Evolutionary conservation across 768 basidiomycete genomes (phyloP).

Genomic region (Tulasnella sp.): DNA sequence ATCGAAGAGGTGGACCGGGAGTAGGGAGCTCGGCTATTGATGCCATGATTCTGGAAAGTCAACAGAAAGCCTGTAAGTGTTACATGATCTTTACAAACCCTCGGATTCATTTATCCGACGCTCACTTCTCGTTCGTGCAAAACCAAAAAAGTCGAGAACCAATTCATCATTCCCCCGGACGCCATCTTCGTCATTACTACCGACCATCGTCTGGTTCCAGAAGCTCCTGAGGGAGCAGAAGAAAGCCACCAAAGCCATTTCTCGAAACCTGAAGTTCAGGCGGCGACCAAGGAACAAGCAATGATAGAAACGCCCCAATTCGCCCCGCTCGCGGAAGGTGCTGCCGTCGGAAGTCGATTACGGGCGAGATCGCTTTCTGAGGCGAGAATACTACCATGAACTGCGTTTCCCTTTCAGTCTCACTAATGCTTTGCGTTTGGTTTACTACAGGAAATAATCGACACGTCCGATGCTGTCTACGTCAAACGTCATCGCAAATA

Average conservation of each 20-base stretch:
- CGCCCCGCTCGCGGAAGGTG: constrained; percentile 46
- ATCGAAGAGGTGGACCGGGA: constrained; percentile 75
- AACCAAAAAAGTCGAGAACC: constrained; percentile 56
- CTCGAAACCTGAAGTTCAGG: constrained; percentile 69
- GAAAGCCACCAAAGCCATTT: constrained; percentile 67
- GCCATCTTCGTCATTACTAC: constrained; percentile 73
- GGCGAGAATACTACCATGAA: constrained; percentile 47
- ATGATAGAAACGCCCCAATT: constrained; percentile 78
- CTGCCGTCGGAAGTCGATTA: constrained; percentile 62
- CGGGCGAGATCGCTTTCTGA: constrained; percentile 64
- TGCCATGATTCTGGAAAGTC: constrained; percentile 76
- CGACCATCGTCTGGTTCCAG: constrained; percentile 52
- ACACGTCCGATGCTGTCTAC: constrained; percentile 78
- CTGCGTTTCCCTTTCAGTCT: background rate
- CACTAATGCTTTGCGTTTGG: background rate
- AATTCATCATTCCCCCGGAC: constrained; percentile 63
- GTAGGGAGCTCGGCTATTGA: constrained; percentile 77
- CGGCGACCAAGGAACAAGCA: constrained; percentile 63
- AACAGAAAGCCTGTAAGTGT: constrained; percentile 64
- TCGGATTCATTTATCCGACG: background rate
- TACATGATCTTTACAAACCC: constrained; percentile 35
- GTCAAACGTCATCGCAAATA: constrained; percentile 81
- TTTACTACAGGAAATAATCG: constrained; percentile 49
- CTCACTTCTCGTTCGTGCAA: constrained; percentile 18
- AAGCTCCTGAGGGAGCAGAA: constrained; percentile 41